Conservation (phyloP, 768 basidiomycete genomes). For the Gyrodon lividus region DNA sequence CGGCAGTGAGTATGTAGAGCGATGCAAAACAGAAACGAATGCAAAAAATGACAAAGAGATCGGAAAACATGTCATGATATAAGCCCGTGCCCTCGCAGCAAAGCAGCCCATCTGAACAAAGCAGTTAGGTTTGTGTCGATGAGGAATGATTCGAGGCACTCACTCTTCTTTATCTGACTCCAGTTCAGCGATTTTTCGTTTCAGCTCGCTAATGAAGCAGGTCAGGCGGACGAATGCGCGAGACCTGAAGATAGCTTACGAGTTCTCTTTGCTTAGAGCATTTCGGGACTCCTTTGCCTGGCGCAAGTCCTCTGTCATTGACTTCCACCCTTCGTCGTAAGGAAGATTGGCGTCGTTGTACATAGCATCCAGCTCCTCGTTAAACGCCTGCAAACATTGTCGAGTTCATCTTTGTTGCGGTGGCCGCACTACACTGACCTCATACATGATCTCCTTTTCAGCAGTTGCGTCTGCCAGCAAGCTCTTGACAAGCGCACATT, state of each 20-base stretch:
- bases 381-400: conserved; percentile 68
- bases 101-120: conserved; percentile 57
- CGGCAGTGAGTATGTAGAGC: conserved; percentile 22
- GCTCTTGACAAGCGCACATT: conserved; percentile 77
- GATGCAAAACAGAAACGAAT: conserved; percentile 16
- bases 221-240: conserved; percentile 2
- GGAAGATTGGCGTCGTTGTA: conserved; percentile 83
- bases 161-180: conserved; percentile 83
- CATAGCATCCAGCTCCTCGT: conserved; percentile 91
- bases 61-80: conserved; percentile 34
- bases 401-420: not conserved
- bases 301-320: conserved; percentile 70
- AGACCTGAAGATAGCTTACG: conserved; percentile 46
- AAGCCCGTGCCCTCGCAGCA: conserved; percentile 50
- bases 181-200: conserved; percentile 63
- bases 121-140: conserved; percentile 10
- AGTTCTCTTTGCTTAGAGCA: conserved; percentile 72
- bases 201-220: conserved; percentile 52
- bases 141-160: conserved; percentile 26
- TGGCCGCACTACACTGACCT: conserved; percentile 49
- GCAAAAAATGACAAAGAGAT: conserved; percentile 22
- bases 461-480: conserved; percentile 73
- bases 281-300: conserved; percentile 77
- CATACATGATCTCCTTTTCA: conserved; percentile 93
- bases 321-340: conserved; percentile 79